Evolutionary conservation across 2,329 filamentous ascomycete species (phyloP).

Genomic region (Sordariomycetes sp.): DNA sequence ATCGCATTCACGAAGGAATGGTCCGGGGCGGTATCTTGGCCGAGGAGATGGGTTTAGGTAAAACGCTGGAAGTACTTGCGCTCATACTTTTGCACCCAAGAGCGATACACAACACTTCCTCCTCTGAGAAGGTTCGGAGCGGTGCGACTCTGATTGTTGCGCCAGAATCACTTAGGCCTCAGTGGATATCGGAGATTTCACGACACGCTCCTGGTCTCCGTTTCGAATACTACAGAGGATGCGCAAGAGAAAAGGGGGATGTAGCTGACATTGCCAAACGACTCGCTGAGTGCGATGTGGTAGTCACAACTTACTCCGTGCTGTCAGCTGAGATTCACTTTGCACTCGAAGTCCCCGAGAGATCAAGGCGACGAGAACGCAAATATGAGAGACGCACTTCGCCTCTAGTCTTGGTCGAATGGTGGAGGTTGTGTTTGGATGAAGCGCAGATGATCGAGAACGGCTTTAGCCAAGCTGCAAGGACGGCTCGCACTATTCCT

Average conservation of each 20-base stretch:
- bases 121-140: constrained; percentile 16
- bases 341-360: constrained; percentile 58
- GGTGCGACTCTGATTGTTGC: constrained; percentile 54
- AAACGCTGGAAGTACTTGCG: constrained; percentile 67
- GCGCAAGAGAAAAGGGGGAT: constrained; percentile 22
- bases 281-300: constrained; percentile 44
- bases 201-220: constrained; percentile 48
- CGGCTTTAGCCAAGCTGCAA: constrained; percentile 74
- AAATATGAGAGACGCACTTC: constrained; percentile 60
- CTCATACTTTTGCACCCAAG: constrained; percentile 57
- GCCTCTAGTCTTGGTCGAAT: constrained; percentile 70
- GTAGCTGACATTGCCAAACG: constrained; percentile 30
- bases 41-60: constrained; percentile 78
- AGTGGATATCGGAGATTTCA: constrained; percentile 53
- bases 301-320: constrained; percentile 58
- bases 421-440: constrained; percentile 76
- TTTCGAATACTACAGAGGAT: constrained; percentile 48
- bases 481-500: constrained; percentile 70
- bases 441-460: constrained; percentile 92
- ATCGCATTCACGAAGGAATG: constrained; percentile 28
- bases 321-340: constrained; percentile 77
- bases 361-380: constrained; percentile 55
- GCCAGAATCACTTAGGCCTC: constrained; percentile 44
- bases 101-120: constrained; percentile 6
- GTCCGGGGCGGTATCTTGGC: constrained; percentile 58